Base-by-base conservation (phyloP, 345 rosid genomes). In the Chamaenerion angustifolium region DNA sequence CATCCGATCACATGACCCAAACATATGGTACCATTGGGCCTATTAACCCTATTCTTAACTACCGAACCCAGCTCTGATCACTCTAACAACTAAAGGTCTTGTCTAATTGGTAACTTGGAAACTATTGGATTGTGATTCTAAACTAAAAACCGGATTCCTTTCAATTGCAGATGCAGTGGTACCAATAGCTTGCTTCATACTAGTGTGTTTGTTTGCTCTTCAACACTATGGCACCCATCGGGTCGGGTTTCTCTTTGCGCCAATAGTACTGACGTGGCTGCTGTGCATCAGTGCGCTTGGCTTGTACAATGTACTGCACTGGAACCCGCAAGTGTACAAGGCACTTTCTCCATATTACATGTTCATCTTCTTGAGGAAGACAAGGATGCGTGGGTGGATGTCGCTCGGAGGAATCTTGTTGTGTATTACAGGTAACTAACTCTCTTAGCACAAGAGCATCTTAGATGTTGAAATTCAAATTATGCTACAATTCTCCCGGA, bases 141-240 rank as follows among this genome's bases (percentile, higher is more conserved):
- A 7, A 12, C 12, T 18, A 12, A 16, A 9, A 42, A 18, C 35
- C 1, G 10, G 17, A 23, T 56, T 8, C 23, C 43, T 46, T 17
- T 46, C 42, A 48, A 42, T 48, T 68, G 81, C 85, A 93, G 99
- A 93, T 57, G 99, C 97, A 0, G 94, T 88, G 51, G 63, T 93
- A 71, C 99, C 96, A 37, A 93, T 93, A 31, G 79, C 92, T 59
- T 93, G 99, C 77, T 77, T 93, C 77, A 93, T 88, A 67, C 64
- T 93, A 61, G 79, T 82, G 62, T 88, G 99, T 56, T 90, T 93
- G 56, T 93, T 93, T 57, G 85, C 96, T 49, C 97, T 93, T 58
- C 99, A 93, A 58, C 99, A 93, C 65, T 93, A 79, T 41, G 99
- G 99, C 61, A 88, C 99, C 0, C 99, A 93, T 62, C 76, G 88